Evolutionary conservation across 2,329 filamentous ascomycete species (phyloP), one percentile per base, ranked within the genome.

Genomic region (Penicillium sp.): DNA sequence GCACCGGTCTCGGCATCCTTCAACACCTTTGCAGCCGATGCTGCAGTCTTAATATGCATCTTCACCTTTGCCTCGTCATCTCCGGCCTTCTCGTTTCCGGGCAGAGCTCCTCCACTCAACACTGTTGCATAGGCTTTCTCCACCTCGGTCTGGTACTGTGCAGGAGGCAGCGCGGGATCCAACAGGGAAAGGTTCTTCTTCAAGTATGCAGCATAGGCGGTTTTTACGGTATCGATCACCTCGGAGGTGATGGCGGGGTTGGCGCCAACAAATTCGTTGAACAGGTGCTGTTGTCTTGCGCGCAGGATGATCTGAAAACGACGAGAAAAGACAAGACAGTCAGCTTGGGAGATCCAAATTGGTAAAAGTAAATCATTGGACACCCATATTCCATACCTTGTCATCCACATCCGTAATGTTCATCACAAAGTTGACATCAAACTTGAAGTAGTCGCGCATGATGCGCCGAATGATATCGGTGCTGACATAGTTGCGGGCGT

Each of bases 381-480:
- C 10, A 10, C 5, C 16, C 11, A 31, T 45, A 31, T 21, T 34
- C 5, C 62, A 39, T 67, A 86, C 84, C 81, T 89, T 89, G 74
- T 90, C 87, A 64, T 92, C 89, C 34, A 93, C 83, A 66, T 93
- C 92, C 24, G 92, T 96, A 59, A 94, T 91, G 76, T 96, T 96
- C 88, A 95, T 94, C 61, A 96, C 90, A 76, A 95, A 96, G 56
- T 87, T 85, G 62, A 96, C 85, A 37, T 91, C 79, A 72, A 89
- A 94, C 57, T 86, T 85, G 71, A 96, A 95, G 75, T 94, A 93
- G 72, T 93, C 86, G 67, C 83, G 80, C 73, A 96, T 76, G 65
- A 96, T 90, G 66, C 92, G 86, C 57, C 92, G 84, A 63, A 96
- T 87, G 60, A 96, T 92, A 73, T 96, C 92, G 42, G 90, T 93